Conservation (phyloP, 345 rosid genomes). For the Toxicodendron radicans region DNA sequence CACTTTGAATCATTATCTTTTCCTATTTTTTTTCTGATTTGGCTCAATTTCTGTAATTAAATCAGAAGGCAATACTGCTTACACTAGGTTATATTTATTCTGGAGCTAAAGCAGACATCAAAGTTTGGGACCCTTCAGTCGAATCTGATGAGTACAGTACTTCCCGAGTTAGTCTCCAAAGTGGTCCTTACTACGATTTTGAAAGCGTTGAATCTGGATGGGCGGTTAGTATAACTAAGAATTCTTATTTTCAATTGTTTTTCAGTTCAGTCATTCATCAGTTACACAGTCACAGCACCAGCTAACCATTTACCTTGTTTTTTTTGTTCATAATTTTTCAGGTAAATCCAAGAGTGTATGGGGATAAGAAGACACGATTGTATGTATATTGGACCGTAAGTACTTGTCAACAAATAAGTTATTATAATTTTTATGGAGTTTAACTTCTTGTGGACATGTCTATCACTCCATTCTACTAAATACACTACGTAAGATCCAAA, state of each 20-base stretch:
- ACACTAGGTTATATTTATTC: constrained; percentile 43
- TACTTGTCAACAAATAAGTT: not conserved
- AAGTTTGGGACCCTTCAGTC: constrained; percentile 50
- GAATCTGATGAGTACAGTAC: constrained; percentile 49
- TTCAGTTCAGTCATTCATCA: not conserved
- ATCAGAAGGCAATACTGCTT: constrained; percentile 45
- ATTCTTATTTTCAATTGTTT: not conserved
- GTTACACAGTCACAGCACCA: not conserved
- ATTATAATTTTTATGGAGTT: too few species aligned
- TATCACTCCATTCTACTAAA: not conserved
- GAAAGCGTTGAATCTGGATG: constrained; percentile 58
- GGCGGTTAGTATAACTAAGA: constrained; percentile 36
- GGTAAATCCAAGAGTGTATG: constrained; percentile 59
- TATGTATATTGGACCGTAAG: constrained; percentile 61
- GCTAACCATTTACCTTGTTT: not conserved
- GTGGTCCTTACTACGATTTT: constrained; percentile 41
- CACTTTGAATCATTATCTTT: not conserved
- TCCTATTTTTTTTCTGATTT: not conserved
- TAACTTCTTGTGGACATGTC: not conserved
- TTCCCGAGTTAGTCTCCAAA: constrained; percentile 42
- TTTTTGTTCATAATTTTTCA: constrained; percentile 14
- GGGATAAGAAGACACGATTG: constrained; percentile 49
- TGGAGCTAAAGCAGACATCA: constrained; percentile 55
- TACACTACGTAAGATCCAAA: not conserved
- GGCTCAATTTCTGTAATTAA: not conserved